A percentile compares a stretch with the other conserved stretches of the same genome.
Evolutionary conservation across 2,329 filamentous ascomycete genomes (phyloP).

Genomic region (Penicillium sp.): DNA sequence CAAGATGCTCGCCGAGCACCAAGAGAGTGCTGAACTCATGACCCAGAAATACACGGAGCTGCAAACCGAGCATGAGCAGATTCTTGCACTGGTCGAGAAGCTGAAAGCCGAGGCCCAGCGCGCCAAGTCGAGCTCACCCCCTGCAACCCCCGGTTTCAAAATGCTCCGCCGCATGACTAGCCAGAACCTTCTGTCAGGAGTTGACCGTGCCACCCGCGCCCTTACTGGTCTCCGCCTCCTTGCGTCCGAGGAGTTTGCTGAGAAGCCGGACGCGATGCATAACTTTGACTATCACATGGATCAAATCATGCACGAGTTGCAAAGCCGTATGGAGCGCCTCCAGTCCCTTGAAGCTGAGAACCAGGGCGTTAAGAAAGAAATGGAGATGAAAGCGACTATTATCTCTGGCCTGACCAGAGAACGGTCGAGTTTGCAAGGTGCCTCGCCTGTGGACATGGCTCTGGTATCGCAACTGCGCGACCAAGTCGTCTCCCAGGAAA

Average conservation of each 20-base stretch:
- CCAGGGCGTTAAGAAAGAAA: constrained; percentile 76
- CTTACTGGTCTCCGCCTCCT: constrained; percentile 84
- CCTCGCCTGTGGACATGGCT: constrained; percentile 78
- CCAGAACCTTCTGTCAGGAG: constrained; percentile 67
- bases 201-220: constrained; percentile 84
- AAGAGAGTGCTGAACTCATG: constrained; percentile 63
- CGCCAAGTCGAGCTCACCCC: constrained; percentile 55
- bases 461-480: constrained; percentile 79
- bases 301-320: constrained; percentile 83
- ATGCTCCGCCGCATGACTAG: constrained; percentile 89
- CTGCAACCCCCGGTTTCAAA: constrained; percentile 33
- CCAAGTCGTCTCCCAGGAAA: constrained; percentile 79
- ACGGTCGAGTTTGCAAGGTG: constrained; percentile 73
- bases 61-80: constrained; percentile 69
- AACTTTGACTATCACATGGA: constrained; percentile 89
- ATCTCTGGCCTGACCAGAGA: constrained; percentile 91
- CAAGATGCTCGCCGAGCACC: constrained; percentile 63
- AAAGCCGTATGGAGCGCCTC: constrained; percentile 76
- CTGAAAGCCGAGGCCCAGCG: constrained; percentile 79
- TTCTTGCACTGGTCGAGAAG: constrained; percentile 77
- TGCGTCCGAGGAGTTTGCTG: constrained; percentile 74
- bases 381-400: constrained; percentile 92
- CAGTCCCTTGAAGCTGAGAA: constrained; percentile 82
- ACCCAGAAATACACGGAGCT: constrained; percentile 73
- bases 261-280: constrained; percentile 73